Conservation (phyloP, 2,329 filamentous ascomycete species). For the Phialophora expanda region DNA sequence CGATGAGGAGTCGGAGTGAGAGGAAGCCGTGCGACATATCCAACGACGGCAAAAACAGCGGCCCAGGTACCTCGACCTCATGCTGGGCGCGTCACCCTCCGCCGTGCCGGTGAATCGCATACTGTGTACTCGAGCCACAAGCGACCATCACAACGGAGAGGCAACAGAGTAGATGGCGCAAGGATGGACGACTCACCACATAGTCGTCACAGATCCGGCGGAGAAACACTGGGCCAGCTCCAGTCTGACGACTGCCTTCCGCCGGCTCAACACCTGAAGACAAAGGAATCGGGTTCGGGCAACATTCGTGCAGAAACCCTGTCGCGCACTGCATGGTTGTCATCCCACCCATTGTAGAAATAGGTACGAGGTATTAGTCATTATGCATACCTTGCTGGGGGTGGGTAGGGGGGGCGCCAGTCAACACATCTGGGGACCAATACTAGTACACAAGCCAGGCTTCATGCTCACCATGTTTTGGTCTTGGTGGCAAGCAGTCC, state of each 20-base stretch:
- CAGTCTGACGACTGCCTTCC: not conserved
- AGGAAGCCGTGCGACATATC: not conserved
- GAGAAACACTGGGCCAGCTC: not conserved
- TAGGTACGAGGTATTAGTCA: not conserved
- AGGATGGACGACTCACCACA: not conserved
- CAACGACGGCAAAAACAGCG: not conserved
- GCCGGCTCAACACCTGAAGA: not conserved
- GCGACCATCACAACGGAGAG: not conserved
- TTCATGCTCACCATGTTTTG: not conserved
- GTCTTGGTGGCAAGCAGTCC: not conserved
- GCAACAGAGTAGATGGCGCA: not conserved
- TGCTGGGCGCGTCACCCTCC: not conserved
- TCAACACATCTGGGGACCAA: not conserved
- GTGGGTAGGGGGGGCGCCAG: not conserved
- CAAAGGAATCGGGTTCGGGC: not conserved
- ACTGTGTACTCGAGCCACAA: not conserved
- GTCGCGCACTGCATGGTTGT: not conserved
- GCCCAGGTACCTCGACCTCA: not conserved
- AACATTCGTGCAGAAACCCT: not conserved
- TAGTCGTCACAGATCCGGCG: not conserved
- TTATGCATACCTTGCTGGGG: not conserved
- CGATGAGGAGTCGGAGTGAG: slow-evolving; percentile 21
- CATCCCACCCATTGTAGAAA: not conserved
- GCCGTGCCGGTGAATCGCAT: not conserved
- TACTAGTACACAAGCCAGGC: not conserved